A percentile compares a stretch with the other conserved stretches of the same genome.
Evolutionary conservation across 2,329 filamentous ascomycete species (phyloP).

Genomic region (Diaporthe batatas): DNA sequence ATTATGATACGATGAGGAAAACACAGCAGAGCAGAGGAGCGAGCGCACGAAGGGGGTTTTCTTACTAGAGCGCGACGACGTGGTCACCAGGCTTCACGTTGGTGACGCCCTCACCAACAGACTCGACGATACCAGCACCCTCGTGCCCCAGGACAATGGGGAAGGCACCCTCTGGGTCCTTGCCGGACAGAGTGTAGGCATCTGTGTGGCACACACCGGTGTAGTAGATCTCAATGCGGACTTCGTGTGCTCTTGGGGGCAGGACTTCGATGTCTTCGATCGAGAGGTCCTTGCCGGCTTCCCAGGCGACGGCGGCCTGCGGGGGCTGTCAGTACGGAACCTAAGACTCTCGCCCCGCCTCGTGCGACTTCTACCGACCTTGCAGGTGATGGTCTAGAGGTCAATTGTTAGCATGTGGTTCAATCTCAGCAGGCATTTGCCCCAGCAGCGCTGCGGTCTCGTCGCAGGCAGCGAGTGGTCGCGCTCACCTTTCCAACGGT

Average conservation of each 20-base stretch:
- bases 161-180: conserved; percentile 96
- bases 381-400: conserved; percentile 40
- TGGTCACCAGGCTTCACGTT: conserved; percentile 95
- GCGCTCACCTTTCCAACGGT: conserved; percentile 41
- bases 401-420: conserved; percentile 30
- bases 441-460: not conserved
- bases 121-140: conserved; percentile 92
- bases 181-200: conserved; percentile 95
- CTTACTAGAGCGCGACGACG: conserved; percentile 88
- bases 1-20: not conserved
- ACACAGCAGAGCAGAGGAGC: not conserved
- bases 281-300: conserved; percentile 88
- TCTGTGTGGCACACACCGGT: conserved; percentile 98
- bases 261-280: conserved; percentile 94
- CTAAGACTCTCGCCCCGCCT: not conserved
- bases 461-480: not conserved
- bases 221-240: conserved; percentile 97
- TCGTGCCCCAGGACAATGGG: conserved; percentile 91
- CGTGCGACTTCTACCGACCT: conserved; percentile 28
- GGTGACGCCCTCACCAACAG: conserved; percentile 93
- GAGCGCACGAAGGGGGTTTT: conserved; percentile 40
- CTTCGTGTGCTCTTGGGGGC: conserved; percentile 91
- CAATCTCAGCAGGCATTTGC: not conserved
- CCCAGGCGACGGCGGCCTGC: conserved; percentile 97
- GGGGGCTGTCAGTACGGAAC: conserved; percentile 15